Evolutionary conservation across 257 asterid species (phyloP).

Genomic region (Przewalskia tangutica): DNA sequence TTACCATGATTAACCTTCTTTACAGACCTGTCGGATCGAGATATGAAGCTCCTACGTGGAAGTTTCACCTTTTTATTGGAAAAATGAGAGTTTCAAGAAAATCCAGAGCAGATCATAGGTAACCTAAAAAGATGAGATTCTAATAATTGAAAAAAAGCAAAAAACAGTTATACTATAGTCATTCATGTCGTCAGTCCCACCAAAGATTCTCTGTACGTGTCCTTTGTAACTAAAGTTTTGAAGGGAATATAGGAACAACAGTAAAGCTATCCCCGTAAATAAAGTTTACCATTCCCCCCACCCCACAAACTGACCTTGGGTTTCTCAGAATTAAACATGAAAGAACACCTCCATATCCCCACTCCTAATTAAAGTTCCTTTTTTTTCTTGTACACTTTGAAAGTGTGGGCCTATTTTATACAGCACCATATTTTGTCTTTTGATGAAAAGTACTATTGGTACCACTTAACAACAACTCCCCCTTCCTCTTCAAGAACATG

Average conservation of each 20-base stretch:
- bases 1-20: too few species aligned
- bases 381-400: not conserved
- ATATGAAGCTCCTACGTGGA: too few species aligned
- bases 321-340: conserved; percentile 32
- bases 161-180: conserved; percentile 4
- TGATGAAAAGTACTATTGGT: not conserved
- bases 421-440: conserved; percentile 18
- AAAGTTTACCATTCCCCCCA: not conserved
- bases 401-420: not conserved
- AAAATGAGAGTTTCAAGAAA: conserved; percentile 12
- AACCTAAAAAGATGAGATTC: not conserved
- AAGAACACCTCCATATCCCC: not conserved
- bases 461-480: not conserved
- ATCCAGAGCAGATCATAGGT: not conserved
- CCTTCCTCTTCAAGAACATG: not conserved
- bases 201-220: conserved; percentile 7
- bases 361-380: conserved; percentile 1
- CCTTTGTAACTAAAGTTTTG: not conserved
- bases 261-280: not conserved
- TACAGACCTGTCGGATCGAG: too few species aligned
- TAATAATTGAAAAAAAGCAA: not conserved
- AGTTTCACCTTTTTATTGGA: too few species aligned
- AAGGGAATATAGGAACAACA: not conserved
- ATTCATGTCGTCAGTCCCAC: conserved; percentile 3
- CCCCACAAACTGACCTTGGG: conserved; percentile 5